Evolutionary conservation across 192 early-diverging fungal genomes (phyloP).

Genomic region (Coemansia sp.): DNA sequence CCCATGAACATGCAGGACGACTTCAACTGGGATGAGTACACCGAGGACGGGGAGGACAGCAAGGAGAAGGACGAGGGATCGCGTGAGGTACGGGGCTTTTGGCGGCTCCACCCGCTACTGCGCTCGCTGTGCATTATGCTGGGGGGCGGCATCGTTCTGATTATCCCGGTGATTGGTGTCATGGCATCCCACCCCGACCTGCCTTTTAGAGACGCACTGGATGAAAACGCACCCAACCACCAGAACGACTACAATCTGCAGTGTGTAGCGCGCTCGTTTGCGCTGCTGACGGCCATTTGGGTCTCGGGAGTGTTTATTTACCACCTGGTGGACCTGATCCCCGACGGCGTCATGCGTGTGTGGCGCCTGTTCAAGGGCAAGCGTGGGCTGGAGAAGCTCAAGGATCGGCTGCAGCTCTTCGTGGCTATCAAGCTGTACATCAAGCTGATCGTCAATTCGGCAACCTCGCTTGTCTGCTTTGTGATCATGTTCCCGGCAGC

Average conservation of each 20-base stretch:
- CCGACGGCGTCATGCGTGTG: slow-evolving; percentile 54
- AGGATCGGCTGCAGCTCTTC: slow-evolving; percentile 58
- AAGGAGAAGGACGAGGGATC: slow-evolving; percentile 35
- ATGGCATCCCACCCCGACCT: slow-evolving; percentile 41
- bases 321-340: slow-evolving; percentile 59
- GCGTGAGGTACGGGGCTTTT: slow-evolving; percentile 32
- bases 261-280: slow-evolving; percentile 50
- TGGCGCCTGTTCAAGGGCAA: slow-evolving; percentile 49
- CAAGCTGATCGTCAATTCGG: slow-evolving; percentile 57
- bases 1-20: slow-evolving; percentile 43
- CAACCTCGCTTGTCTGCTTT: slow-evolving; percentile 54
- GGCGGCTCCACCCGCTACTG: slow-evolving; percentile 58
- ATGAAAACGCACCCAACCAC: slow-evolving; percentile 3
- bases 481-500: slow-evolving; percentile 55
- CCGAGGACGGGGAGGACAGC: slow-evolving; percentile 21
- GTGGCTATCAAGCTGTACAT: slow-evolving; percentile 56
- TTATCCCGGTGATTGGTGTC: slow-evolving; percentile 55
- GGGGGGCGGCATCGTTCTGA: slow-evolving; percentile 53
- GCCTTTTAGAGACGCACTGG: slow-evolving; percentile 28
- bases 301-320: slow-evolving; percentile 54
- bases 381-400: slow-evolving; percentile 51
- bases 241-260: slow-evolving; percentile 36
- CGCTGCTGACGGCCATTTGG: slow-evolving; percentile 51
- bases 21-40: slow-evolving; percentile 50
- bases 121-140: slow-evolving; percentile 58